Evolutionary conservation across 1,284 basidiomycete species (phyloP).

Genomic region (Ganoderma lucidum): DNA sequence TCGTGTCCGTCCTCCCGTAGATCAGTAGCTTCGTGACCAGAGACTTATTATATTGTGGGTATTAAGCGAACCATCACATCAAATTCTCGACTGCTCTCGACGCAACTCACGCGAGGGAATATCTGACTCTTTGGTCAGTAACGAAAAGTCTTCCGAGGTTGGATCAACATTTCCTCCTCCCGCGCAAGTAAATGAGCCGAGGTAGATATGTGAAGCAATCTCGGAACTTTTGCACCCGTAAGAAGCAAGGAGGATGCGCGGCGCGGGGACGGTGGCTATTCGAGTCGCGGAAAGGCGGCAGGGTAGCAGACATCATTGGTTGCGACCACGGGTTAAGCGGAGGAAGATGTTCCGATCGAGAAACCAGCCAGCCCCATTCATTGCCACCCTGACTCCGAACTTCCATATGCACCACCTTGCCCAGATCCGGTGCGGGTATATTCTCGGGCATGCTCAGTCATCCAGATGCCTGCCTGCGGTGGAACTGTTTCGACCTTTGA

Average conservation of each 20-base stretch:
- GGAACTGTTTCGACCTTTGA: slow-evolving; percentile 11
- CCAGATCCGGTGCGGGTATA: slow-evolving; percentile 20
- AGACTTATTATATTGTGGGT: neutral
- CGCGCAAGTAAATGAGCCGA: neutral
- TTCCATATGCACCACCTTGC: neutral
- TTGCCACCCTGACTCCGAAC: neutral
- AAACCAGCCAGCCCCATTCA: neutral
- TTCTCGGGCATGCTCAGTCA: slow-evolving; percentile 31
- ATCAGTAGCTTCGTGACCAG: neutral
- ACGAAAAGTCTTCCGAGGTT: neutral
- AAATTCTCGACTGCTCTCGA: neutral
- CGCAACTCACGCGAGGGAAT: neutral
- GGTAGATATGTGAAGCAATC: neutral
- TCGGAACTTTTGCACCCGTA: neutral
- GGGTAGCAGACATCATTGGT: neutral
- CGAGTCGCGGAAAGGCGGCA: neutral
- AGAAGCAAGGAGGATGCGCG: neutral
- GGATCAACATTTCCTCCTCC: neutral
- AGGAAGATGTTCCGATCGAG: neutral
- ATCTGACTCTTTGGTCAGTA: neutral
- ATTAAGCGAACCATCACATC: neutral
- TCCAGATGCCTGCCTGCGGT: slow-evolving; percentile 17
- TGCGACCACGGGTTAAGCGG: slow-evolving; percentile 2
- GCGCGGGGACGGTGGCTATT: slow-evolving; percentile 5
- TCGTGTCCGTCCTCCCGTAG: neutral